phyloP scores from a whole-genome alignment of 768 basidiomycete genomes.

The Fibroporia radiculosa region DNA sequence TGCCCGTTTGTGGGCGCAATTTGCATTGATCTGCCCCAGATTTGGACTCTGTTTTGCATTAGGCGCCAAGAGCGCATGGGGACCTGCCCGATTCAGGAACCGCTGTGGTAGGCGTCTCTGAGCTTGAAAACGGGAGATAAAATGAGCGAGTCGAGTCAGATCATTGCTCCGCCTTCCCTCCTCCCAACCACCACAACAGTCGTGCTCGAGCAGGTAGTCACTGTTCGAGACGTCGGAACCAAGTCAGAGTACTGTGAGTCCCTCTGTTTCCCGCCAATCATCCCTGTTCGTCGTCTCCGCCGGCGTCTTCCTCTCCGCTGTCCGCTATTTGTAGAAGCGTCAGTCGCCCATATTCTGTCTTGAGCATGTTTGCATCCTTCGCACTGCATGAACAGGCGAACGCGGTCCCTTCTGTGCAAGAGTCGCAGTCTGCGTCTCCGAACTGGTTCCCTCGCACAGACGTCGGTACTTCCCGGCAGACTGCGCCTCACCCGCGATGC shows the following conservation, averaged over 20 bases:
- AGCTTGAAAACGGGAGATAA: constrained; percentile 19
- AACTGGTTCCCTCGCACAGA: constrained; percentile 10
- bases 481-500: constrained; percentile 2
- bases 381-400: constrained; percentile 10
- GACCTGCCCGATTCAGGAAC: background rate
- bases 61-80: background rate
- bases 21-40: no score
- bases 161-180: constrained; percentile 9
- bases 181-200: constrained; percentile 14
- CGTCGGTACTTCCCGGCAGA: background rate
- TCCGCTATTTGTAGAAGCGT: background rate
- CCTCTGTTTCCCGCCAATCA: constrained; percentile 8
- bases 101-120: constrained; percentile 19
- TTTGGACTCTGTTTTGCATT: no score
- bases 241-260: constrained; percentile 11
- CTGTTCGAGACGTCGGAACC: constrained; percentile 11
- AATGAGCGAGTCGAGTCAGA: constrained; percentile 19
- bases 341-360: background rate
- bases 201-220: constrained; percentile 11
- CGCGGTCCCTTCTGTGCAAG: constrained; percentile 1
- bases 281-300: constrained; percentile 13
- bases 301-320: constrained; percentile 9
- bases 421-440: constrained; percentile 7
- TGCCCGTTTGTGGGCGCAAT: no score
- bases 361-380: constrained; percentile 3